Conservation (phyloP, 495 filamentous ascomycete species). For the Penicillium argentinense region DNA sequence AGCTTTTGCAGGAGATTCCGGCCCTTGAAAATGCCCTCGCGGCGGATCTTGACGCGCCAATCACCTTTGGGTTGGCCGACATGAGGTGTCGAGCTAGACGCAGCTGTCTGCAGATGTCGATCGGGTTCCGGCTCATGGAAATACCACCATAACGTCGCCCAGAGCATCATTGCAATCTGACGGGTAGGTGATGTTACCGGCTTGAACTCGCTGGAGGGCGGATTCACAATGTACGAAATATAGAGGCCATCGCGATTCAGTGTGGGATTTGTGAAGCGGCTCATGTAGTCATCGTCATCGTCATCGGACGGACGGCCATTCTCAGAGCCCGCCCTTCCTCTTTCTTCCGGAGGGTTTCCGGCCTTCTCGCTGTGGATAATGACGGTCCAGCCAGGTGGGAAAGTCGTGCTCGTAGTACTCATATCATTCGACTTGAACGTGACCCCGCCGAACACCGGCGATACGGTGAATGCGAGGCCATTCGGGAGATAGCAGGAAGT, state of each 20-base stretch:
- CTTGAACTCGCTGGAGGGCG: conserved; percentile 75
- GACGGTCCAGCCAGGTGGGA: conserved; percentile 87
- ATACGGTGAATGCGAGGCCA: conserved; percentile 76
- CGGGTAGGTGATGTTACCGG: conserved; percentile 74
- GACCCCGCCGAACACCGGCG: conserved; percentile 82
- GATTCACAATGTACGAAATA: conserved; percentile 86
- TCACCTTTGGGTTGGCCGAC: conserved; percentile 74
- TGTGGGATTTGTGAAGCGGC: conserved; percentile 68
- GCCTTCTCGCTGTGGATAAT: conserved; percentile 71
- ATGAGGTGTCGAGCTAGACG: conserved; percentile 62
- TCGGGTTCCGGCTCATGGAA: conserved; percentile 67
- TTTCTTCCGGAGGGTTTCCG: conserved; percentile 27
- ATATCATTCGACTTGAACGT: conserved; percentile 83
- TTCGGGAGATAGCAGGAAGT: conserved; percentile 68
- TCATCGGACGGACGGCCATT: conserved; percentile 2
- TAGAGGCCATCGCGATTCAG: conserved; percentile 77
- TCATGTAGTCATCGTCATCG: conserved; percentile 29
- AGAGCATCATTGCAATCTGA: conserved; percentile 94
- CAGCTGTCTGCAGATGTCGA: conserved; percentile 56
- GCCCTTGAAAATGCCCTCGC: conserved; percentile 82
- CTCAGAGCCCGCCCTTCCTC: conserved; percentile 10
- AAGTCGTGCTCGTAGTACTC: conserved; percentile 62
- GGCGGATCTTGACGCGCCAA: conserved; percentile 84
- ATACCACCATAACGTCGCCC: conserved; percentile 95
- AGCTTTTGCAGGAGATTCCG: conserved; percentile 83